Evolutionary conservation across 768 basidiomycete genomes (phyloP).

Genomic region (Mrakia blollopis): DNA sequence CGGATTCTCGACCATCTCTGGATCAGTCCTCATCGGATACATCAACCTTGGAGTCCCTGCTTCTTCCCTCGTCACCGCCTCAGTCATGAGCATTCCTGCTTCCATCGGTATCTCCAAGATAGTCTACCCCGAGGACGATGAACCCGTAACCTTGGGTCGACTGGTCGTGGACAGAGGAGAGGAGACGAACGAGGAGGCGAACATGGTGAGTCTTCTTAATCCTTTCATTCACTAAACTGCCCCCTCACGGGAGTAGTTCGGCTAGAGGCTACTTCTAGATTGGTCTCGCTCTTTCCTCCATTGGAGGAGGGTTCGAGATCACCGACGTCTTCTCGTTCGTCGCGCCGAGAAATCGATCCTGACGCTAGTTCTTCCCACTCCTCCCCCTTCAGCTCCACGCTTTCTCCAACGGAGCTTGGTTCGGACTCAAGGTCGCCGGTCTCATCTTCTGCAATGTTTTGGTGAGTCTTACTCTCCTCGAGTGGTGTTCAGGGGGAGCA

Average conservation of each 20-base stretch:
- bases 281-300: too few species aligned
- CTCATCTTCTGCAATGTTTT: slow-evolving; percentile 64
- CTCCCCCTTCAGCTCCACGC: slow-evolving; percentile 57
- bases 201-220: slow-evolving; percentile 54
- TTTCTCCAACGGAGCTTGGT: slow-evolving; percentile 76
- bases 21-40: slow-evolving; percentile 81
- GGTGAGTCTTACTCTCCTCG: slow-evolving; percentile 15
- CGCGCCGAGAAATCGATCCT: too few species aligned
- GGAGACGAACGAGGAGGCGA: slow-evolving; percentile 59
- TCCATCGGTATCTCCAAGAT: slow-evolving; percentile 89
- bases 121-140: slow-evolving; percentile 75
- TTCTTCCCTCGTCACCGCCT: slow-evolving; percentile 60
- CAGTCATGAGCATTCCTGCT: slow-evolving; percentile 92
- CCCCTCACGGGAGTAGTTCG: too few species aligned
- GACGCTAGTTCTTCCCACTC: too few species aligned
- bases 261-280: too few species aligned
- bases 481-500: not conserved
- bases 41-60: slow-evolving; percentile 55
- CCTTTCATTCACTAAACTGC: too few species aligned
- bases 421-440: slow-evolving; percentile 79
- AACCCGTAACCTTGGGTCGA: slow-evolving; percentile 76
- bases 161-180: slow-evolving; percentile 77
- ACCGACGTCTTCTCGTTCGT: too few species aligned
- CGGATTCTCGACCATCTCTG: slow-evolving; percentile 67
- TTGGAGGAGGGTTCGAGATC: too few species aligned